Evolutionary conservation across 148 eudicot genomes (phyloP), one percentile per base, ranked within the genome.

Genomic region (Simmondsia chinensis): DNA sequence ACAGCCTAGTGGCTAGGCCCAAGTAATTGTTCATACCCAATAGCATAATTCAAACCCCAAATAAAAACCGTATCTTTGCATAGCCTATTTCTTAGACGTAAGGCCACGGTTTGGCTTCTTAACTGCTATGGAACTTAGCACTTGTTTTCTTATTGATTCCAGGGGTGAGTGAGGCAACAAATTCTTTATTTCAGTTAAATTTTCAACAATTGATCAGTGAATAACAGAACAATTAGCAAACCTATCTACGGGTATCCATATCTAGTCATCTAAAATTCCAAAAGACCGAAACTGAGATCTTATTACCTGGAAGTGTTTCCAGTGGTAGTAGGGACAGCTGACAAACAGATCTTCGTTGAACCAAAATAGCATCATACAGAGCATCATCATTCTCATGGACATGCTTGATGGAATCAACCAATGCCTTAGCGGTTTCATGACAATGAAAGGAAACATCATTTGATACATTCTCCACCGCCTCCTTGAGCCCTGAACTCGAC

Each of bases 401-500:
- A 41, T 52, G 46, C 38, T 69, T 70, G 61, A 83, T 75, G 26
- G 79, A 70, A 26, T 65, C 55, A 37, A 73, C 20, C 20, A 87
- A 52, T 20, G 69, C 60, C 43, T 67, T 29, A 1, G 61, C 42
- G 26, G 58, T 39, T 48, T 62, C 35, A 33, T 56, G 56, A 55
- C 59, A 52, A 44, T 44, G 76, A 22, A 39, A 27, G 36, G 47
- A 48, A 46, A 46, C 43, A 31, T 50, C 25, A 45, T 62, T 66
- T 35, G 59, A 66, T 23, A 82, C 20, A 53, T 26, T 48, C 41
- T 48, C 39, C 9, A 87, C 41, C 50, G 79, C 73, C 66, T 77
- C 79, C 55, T 73, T 66, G 56, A 83, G 63, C 43, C 91, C 86
- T 4, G 76, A 80, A 60, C 52, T 50, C 40, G 69, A 63, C 96